Base-by-base conservation (phyloP, 2,329 filamentous ascomycete species). In the Decorospora gaudefroyi region DNA sequence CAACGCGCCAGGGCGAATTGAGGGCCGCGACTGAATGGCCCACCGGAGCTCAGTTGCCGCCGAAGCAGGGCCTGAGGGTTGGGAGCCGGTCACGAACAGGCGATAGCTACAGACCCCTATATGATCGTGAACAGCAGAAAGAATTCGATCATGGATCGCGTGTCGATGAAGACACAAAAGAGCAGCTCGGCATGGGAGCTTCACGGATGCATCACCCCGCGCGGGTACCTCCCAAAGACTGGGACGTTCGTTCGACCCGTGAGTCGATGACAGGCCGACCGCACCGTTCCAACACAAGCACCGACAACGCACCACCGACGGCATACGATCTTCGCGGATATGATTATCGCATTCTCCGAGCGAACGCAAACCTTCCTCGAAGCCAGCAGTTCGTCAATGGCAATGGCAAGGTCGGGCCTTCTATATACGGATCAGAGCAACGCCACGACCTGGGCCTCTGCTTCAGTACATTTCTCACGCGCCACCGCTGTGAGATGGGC, bases 401-500 rank as follows among this genome's bases (percentile, higher is more conserved):
- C 2, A 50, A 49, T 25, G 51, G 51, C 2, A 55, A 55, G 21
- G 17, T 42, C 1, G 25, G 11, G 0, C 45, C 49, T 0, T 23
- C 31, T 2, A 22, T 26, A 2, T 55, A 55, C 11, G 51, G 49
- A 5, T 38, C 45, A 3, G 22, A 25, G 10, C 15, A 22, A 6
- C 28, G 9, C 10, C 39, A 42, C 10, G 51, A 55, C 2, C 33
- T 55, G 2, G 51, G 51, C 1, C 23, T 55, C 9, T 55, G 51
- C 26, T 50, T 45, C 27, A 10, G 37, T 6, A 52, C 51, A 0
- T 55, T 53, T 12, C 42, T 42, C 10, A 55, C 51, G 12, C 21
- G 13, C 8, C 18, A 19, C 10, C 9, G 16, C 5, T 55, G 51
- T 28, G 42, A 52, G 27, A 47, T 50, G 32, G 49, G 46, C 1